Base-by-base conservation (phyloP, 176 grass and related monocot species). In the Carex scoparia region DNA sequence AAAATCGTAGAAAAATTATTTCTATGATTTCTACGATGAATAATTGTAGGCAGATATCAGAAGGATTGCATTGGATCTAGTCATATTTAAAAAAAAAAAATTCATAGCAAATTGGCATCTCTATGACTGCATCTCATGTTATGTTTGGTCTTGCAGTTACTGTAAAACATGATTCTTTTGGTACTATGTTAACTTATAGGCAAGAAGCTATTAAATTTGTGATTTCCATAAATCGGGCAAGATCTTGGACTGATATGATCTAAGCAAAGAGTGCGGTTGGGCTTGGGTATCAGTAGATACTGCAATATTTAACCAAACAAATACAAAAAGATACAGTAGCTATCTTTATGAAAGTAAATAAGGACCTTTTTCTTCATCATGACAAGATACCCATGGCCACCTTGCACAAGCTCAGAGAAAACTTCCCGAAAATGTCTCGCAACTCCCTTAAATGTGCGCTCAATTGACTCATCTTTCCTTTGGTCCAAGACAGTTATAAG, bases 361-460 rank as follows among this genome's bases (percentile, higher is more conserved):
- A 1, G 6, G 51, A 99, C 91, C 93, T 91, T 99, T 94, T 99
- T 99, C 93, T 91, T 99, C 93, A 95, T 99, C 96, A 99, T 99
- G 86, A 99, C 88, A 87, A 99, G 86, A 79, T 95, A 88, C 56
- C 96, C 96, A 85, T 91, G 88, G 28, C 96, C 96, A 85, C 93
- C 93, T 91, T 99, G 96, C 84, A 99, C 96, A 48, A 99, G 87
- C 79, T 99, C 96, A 84, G 88, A 57, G 61, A 99, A 99, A 66
- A 99, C 96, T 89, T 99, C 93, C 15, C 93, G 84, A 84, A 99
- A 99, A 85, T 99, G 93, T 76, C 81, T 95, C 82, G 96, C 90
- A 53, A 99, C 96, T 83, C 96, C 96, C 91, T 99, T 99, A 85
- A 99, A 99, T 84, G 96, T 99, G 16, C 96, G 93, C 73, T 99